Conservation (phyloP, 352 stramenopile species). For the Phytophthora brassicae region DNA sequence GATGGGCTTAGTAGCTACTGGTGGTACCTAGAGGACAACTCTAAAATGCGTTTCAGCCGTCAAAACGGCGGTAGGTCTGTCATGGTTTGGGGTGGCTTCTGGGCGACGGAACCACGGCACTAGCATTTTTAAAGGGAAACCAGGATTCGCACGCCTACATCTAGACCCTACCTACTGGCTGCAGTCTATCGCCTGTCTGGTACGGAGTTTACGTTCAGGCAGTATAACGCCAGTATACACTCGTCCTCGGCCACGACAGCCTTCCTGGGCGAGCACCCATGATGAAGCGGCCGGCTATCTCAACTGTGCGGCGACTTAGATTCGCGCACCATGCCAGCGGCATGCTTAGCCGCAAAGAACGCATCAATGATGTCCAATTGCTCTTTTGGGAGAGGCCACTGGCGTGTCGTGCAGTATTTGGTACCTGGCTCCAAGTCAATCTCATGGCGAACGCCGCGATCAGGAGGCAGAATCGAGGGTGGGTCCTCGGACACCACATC, state of each 20-base stretch:
- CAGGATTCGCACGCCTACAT: slow-evolving; percentile 6
- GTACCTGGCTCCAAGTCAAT: too few species aligned
- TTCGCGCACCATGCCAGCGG: too few species aligned
- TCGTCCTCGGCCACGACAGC: background rate
- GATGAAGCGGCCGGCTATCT: too few species aligned
- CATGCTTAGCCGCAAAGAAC: too few species aligned
- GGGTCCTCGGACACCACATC: too few species aligned
- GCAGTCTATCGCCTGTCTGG: background rate
- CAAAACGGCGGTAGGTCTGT: slow-evolving; percentile 2
- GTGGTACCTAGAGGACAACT: background rate
- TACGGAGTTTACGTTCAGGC: background rate
- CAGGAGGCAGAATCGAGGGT: too few species aligned
- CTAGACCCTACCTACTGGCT: slow-evolving; percentile 5
- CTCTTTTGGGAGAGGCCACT: too few species aligned
- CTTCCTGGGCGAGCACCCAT: too few species aligned
- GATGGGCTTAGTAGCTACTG: slow-evolving; percentile 1
- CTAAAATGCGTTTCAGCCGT: background rate
- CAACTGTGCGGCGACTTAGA: too few species aligned
- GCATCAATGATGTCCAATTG: too few species aligned
- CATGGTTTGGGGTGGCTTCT: background rate
- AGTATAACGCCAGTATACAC: background rate
- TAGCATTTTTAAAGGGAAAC: background rate
- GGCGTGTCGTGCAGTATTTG: too few species aligned
- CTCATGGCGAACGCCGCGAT: too few species aligned
- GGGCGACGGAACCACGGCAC: background rate